Conservation (phyloP, 768 basidiomycete species). For the Macrolepiota albuminosa region DNA sequence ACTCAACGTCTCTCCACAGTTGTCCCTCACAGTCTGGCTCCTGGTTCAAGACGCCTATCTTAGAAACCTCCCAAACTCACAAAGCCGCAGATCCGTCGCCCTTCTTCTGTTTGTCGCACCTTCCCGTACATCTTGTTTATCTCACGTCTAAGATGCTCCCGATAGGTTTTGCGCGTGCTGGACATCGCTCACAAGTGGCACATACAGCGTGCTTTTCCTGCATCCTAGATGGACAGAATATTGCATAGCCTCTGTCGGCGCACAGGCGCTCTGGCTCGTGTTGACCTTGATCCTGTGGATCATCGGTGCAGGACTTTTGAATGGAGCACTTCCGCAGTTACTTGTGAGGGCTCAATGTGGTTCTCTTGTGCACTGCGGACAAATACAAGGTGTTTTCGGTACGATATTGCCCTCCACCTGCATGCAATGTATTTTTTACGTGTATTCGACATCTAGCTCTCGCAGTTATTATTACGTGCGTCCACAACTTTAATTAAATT, state of each 20-base stretch:
- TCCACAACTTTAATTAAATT: background rate
- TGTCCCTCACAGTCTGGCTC: slow-evolving; percentile 55
- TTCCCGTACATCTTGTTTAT: background rate
- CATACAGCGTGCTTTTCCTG: slow-evolving; percentile 53
- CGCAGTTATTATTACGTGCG: slow-evolving; percentile 48
- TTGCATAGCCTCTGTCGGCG: slow-evolving; percentile 50
- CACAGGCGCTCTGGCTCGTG: slow-evolving; percentile 56
- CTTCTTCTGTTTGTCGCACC: slow-evolving; percentile 41
- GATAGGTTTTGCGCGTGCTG: slow-evolving; percentile 55
- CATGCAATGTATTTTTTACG: background rate
- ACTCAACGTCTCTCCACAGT: slow-evolving; percentile 25
- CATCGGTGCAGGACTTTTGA: slow-evolving; percentile 47
- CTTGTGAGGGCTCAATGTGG: slow-evolving; percentile 38
- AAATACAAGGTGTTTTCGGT: slow-evolving; percentile 54
- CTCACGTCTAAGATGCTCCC: background rate
- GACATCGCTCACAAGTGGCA: slow-evolving; percentile 51
- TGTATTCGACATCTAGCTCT: slow-evolving; percentile 26
- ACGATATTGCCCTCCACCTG: slow-evolving; percentile 9
- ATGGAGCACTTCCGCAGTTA: slow-evolving; percentile 42
- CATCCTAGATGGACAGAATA: slow-evolving; percentile 55
- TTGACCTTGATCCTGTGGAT: slow-evolving; percentile 61
- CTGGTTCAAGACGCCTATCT: slow-evolving; percentile 51
- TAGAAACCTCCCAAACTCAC: slow-evolving; percentile 44
- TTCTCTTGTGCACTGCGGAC: slow-evolving; percentile 47
- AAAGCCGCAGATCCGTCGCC: slow-evolving; percentile 37